Conservation (phyloP, 805 yeast species). For the Metschnikowia lachancei region DNA sequence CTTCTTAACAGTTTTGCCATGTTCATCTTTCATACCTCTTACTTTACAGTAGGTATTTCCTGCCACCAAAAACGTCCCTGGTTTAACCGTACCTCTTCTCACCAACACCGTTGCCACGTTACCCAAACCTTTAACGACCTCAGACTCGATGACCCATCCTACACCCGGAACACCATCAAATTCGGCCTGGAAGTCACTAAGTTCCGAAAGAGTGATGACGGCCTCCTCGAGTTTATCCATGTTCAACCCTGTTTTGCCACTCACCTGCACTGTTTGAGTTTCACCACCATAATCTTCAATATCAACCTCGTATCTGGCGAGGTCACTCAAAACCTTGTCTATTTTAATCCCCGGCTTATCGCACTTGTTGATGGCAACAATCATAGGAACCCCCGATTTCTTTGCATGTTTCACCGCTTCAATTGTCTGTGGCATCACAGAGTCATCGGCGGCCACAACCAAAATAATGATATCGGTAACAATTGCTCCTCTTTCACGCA, state of each 20-base stretch:
- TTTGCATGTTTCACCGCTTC: conserved; percentile 95
- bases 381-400: conserved; percentile 73
- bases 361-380: conserved; percentile 91
- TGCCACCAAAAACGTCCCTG: conserved; percentile 75
- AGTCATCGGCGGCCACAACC: conserved; percentile 96
- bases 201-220: conserved; percentile 77
- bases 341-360: conserved; percentile 77
- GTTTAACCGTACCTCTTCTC: conserved; percentile 69
- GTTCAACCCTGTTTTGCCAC: conserved; percentile 86
- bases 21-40: conserved; percentile 70
- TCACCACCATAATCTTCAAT: conserved; percentile 96
- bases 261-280: conserved; percentile 80
- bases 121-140: conserved; percentile 78
- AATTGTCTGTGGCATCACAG: conserved; percentile 95
- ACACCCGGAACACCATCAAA: conserved; percentile 53
- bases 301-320: conserved; percentile 73
- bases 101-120: conserved; percentile 82
- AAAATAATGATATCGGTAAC: conserved; percentile 88
- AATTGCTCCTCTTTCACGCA: conserved; percentile 95
- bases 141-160: conserved; percentile 89
- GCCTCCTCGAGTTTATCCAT: conserved; percentile 91
- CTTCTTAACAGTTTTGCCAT: conserved; percentile 54
- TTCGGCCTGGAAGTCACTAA: conserved; percentile 72
- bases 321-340: conserved; percentile 73
- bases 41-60: conserved; percentile 87